Conservation (phyloP, 805 yeast genomes). For the Diddensiella caesifluorescens region DNA sequence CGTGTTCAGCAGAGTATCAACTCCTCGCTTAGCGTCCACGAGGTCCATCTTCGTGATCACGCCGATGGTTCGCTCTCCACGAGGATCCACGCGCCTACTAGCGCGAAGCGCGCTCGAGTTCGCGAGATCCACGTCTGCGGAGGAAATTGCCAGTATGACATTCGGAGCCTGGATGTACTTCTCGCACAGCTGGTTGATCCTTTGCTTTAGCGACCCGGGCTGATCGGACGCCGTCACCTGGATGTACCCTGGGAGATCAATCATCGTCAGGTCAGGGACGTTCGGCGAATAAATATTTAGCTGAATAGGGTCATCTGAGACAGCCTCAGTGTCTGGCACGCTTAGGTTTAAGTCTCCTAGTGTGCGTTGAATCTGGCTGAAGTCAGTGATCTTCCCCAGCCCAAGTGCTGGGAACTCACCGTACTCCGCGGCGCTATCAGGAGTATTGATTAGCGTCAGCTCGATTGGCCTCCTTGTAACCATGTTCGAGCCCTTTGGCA, state of each 20-base stretch:
- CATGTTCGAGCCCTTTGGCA: constrained; percentile 97
- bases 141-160: constrained; percentile 89
- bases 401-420: constrained; percentile 93
- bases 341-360: constrained; percentile 86
- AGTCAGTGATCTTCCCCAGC: constrained; percentile 77
- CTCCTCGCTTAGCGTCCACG: constrained; percentile 72
- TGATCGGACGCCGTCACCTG: constrained; percentile 97
- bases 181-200: constrained; percentile 75
- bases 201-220: constrained; percentile 74
- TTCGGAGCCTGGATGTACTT: constrained; percentile 86
- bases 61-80: constrained; percentile 93
- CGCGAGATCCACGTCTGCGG: constrained; percentile 97
- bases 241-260: constrained; percentile 96
- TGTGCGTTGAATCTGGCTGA: constrained; percentile 81
- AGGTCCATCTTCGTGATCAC: constrained; percentile 91
- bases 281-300: constrained; percentile 82
- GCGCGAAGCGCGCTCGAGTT: constrained; percentile 93
- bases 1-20: constrained; percentile 60
- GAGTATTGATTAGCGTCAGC: constrained; percentile 82
- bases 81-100: constrained; percentile 82
- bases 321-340: constrained; percentile 79
- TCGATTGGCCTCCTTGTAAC: constrained; percentile 98
- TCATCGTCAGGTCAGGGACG: constrained; percentile 88
- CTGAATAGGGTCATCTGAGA: constrained; percentile 91
- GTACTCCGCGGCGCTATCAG: constrained; percentile 70